Evolutionary conservation across 768 basidiomycete genomes (phyloP).

Genomic region (Mycena sanguinolenta): DNA sequence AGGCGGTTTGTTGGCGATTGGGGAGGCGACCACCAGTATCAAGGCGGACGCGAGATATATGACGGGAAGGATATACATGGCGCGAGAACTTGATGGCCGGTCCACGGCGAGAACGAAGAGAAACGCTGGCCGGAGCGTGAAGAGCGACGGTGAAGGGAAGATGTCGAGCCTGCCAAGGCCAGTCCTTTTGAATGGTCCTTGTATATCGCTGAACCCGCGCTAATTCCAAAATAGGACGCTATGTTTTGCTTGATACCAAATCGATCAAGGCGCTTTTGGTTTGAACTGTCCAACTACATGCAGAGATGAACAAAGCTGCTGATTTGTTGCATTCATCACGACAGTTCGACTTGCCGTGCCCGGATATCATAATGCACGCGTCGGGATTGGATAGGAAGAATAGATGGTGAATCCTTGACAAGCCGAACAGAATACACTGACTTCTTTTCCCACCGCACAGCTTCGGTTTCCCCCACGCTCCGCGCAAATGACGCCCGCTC

Average conservation of each 20-base stretch:
- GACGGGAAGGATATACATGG: background rate
- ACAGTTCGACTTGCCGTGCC: background rate
- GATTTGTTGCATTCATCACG: too few relatives aligned
- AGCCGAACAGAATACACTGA: background rate
- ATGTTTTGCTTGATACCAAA: background rate
- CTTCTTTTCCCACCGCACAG: background rate
- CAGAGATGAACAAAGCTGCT: background rate
- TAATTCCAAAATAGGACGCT: background rate
- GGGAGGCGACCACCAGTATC: background rate
- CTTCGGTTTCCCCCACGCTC: background rate
- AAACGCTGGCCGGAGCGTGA: background rate
- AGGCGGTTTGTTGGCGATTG: background rate
- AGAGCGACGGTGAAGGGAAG: background rate
- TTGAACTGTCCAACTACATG: background rate
- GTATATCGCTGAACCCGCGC: background rate
- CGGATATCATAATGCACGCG: background rate
- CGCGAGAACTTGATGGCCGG: background rate
- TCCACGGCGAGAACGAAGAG: conserved; percentile 1
- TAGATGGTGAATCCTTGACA: background rate
- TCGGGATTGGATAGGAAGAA: background rate
- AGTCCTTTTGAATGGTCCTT: background rate
- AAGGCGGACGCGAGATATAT: background rate
- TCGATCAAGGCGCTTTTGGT: background rate
- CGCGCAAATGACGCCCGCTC: background rate
- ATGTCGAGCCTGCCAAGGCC: background rate